Evolutionary conservation across 768 basidiomycete species (phyloP).

Genomic region (Hortiboletus campestris): DNA sequence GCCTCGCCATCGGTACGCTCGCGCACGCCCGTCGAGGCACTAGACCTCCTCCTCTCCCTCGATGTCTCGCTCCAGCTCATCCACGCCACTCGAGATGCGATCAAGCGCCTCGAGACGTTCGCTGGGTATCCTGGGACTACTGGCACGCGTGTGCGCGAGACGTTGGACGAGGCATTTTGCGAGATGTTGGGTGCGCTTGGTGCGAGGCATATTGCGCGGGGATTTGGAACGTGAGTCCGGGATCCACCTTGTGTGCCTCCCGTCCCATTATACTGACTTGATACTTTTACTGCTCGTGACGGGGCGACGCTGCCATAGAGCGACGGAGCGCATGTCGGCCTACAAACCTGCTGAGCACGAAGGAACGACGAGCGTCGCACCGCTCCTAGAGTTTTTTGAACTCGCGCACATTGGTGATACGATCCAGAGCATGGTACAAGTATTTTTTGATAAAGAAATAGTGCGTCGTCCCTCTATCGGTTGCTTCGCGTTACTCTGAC

Average conservation of each 20-base stretch:
- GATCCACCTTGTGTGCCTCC: not conserved
- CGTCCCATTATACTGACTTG: not conserved
- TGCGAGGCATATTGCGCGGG: conserved; percentile 75
- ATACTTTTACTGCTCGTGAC: not conserved
- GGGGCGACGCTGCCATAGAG: conserved; percentile 43
- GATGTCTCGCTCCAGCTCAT: conserved; percentile 91
- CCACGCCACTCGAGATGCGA: conserved; percentile 85
- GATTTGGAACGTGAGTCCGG: conserved; percentile 67
- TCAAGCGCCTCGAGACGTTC: conserved; percentile 93
- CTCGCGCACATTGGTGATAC: conserved; percentile 96
- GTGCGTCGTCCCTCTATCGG: conserved; percentile 39
- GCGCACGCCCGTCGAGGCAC: conserved; percentile 28
- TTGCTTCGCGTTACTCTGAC: not conserved
- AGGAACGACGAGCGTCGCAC: conserved; percentile 81
- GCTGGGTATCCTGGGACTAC: conserved; percentile 82
- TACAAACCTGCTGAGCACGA: conserved; percentile 89
- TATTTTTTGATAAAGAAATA: conserved; percentile 96
- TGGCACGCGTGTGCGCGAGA: conserved; percentile 85
- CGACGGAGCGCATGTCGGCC: conserved; percentile 83
- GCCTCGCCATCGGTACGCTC: not conserved
- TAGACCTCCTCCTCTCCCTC: conserved; percentile 89
- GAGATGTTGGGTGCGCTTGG: conserved; percentile 75
- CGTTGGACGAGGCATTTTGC: conserved; percentile 92
- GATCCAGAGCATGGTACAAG: conserved; percentile 96
- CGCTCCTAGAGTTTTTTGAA: conserved; percentile 95